Base-by-base conservation (phyloP, 1,284 basidiomycete species). In the Cutaneotrichosporon sp. region DNA sequence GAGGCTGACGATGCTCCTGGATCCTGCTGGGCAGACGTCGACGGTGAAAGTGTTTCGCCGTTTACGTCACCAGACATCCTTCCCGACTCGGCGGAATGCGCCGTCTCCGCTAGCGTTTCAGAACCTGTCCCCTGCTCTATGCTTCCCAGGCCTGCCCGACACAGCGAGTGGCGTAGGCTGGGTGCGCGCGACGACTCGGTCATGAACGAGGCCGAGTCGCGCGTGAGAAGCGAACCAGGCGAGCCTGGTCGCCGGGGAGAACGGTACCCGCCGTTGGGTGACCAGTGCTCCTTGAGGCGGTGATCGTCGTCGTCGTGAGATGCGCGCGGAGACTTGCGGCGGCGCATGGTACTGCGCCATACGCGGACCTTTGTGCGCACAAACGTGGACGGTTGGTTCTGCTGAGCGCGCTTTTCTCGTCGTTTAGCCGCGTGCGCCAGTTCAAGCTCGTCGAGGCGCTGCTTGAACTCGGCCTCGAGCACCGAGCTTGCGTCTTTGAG, bases 391-490 rank as follows among this genome's bases (percentile, higher is more conserved):
- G 71, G 72, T 30, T 63, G 66, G 50, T 64, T 71, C 72, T 46
- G 22, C 58, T 60, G 47, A 61, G 66, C 53, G 60, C 65, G 64
- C 62, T 52, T 40, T 4, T 36, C 42, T 73, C 64, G 51, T 9
- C 49, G 66, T 49, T 61, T 69, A 53, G 58, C 53, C 32, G 61
- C 56, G 62, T 76, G 69, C 38, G 71, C 66, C 47, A 65, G 56
- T 40, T 78, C 75, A 50, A 77, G 52, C 66, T 77, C 73, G 18
- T 63, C 66, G 22, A 78, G 64, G 49, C 74, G 70, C 38, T 73
- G 67, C 40, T 68, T 70, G 61, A 79, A 72, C 42, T 30, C 36
- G 13, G 30, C n/a, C 6, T 66, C 67, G 8, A 66, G 65, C 22
- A 72, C 69, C 5, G 62, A 66, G 13, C 50, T 64, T 0, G 59